Evolutionary conservation across 164 flowering plant species (phyloP), one percentile per base, ranked within the genome.

Genomic region (Nelumbo lutea): DNA sequence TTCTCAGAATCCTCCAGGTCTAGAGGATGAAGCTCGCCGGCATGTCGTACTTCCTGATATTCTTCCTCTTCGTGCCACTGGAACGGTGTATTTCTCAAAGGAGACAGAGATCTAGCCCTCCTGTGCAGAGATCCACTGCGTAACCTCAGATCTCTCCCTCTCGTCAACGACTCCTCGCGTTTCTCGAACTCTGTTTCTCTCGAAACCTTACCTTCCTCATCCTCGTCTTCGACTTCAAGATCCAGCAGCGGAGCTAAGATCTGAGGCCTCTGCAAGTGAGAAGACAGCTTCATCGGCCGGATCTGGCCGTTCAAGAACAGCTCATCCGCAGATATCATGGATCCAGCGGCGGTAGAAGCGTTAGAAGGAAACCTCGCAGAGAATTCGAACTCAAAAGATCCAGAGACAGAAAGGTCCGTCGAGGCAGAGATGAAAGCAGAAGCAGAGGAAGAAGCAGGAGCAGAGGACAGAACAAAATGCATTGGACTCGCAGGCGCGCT

Each of bases 251-350:
- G 86, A 47, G 84, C 78, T 48, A 85, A 59, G 41, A 67, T 38
- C 75, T 88, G 88, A 41, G 93, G 89, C 61, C 80, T 70, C 77
- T 83, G 84, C 46, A 87, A 59, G 70, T 87, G 89, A 43, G 88
- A 78, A 5, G 89, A 82, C 0, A 89, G 81, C 75, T 82, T 84
- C 92, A 86, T 84, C 44, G 96, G 88, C 64, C 89, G 85, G 79
- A 89, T 89, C 88, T 87, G 83, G 15, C 95, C 95, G 75, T 89
- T 89, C 40, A 80, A 70, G 69, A 89, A 89, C 58, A 89, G 72
- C 80, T 89, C 95, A 40, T 89, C 95, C 7, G 95, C 95, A 2
- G 91, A 84, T 56, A 73, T 85, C 89, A 88, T 87, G 14, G 86
- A 81, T 53, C 76, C 86, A 63, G 14, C 53, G 4, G 74, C 64